Evolutionary conservation across 2,329 filamentous ascomycete species (phyloP).

Genomic region (Claviceps sp.): DNA sequence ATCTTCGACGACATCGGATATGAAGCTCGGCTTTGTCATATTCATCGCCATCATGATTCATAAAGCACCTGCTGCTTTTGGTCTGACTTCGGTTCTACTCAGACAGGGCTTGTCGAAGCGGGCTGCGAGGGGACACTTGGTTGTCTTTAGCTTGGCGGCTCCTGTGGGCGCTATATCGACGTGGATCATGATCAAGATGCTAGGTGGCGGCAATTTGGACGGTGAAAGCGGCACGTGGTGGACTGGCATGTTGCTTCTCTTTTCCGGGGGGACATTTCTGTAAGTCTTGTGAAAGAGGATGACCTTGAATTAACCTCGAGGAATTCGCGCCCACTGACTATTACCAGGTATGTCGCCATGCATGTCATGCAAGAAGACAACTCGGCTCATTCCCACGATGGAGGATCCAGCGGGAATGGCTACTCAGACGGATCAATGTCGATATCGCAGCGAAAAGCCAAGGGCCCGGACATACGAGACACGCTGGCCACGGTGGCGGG

Average conservation of each 20-base stretch:
- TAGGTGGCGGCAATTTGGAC: constrained; percentile 47
- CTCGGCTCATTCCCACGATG: constrained; percentile 35
- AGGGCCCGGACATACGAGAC: constrained; percentile 50
- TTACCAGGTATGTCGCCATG: constrained; percentile 80
- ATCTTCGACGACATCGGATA: constrained; percentile 61
- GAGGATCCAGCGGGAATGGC: constrained; percentile 35
- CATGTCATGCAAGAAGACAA: constrained; percentile 85
- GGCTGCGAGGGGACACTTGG: constrained; percentile 67
- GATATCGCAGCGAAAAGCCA: constrained; percentile 33
- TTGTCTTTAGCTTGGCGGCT: constrained; percentile 84
- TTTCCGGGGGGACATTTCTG: constrained; percentile 92
- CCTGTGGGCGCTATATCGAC: constrained; percentile 75
- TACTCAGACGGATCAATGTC: constrained; percentile 33
- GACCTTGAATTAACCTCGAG: neutral
- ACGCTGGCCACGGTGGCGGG: constrained; percentile 58
- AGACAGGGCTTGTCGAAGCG: constrained; percentile 87
- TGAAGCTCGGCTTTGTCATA: constrained; percentile 74
- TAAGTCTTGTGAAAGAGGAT: constrained; percentile 32
- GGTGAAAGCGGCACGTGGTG: constrained; percentile 64
- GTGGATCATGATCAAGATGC: constrained; percentile 62
- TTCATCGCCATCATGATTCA: constrained; percentile 96
- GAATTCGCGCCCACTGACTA: neutral
- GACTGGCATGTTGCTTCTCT: constrained; percentile 86
- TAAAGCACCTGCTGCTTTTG: constrained; percentile 92
- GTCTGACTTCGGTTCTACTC: constrained; percentile 75